These are phyloP conservation scores for Saturnispora saitoi DNA, from an alignment of 805 yeast species.

Conservation along the genomic window DNA sequence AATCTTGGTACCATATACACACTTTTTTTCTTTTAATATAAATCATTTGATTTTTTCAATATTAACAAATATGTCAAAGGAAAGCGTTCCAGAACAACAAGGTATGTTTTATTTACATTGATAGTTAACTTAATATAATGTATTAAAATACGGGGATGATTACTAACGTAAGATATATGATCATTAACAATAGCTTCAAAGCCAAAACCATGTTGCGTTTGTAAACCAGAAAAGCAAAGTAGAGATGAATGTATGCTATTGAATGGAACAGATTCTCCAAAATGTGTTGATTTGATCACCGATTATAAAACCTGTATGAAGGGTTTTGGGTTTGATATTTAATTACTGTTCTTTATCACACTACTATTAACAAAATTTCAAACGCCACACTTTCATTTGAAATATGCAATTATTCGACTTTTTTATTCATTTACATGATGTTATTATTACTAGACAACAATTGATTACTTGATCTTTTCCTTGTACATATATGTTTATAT, in stretches of 20 bases:
- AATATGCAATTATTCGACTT: too few species aligned
- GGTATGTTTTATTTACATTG: not conserved
- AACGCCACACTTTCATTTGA: not conserved
- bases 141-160: too few species aligned
- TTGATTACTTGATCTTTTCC: too few species aligned
- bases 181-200: constrained; percentile 28
- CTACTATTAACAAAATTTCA: not conserved
- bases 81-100: not conserved
- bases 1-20: too few species aligned
- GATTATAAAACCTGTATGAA: constrained; percentile 85
- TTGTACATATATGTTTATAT: too few species aligned
- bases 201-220: constrained; percentile 96
- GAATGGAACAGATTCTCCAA: constrained; percentile 76
- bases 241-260: constrained; percentile 83
- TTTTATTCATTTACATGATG: too few species aligned
- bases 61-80: not conserved
- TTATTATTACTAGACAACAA: too few species aligned
- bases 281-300: constrained; percentile 63
- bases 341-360: constrained; percentile 13
- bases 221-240: constrained; percentile 48
- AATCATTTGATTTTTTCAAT: too few species aligned
- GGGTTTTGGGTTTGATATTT: constrained; percentile 70
- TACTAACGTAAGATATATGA: not conserved
- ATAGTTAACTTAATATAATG: too few species aligned
- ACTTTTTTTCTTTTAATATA: too few species aligned